Base-by-base conservation (phyloP, 345 rosid species). In the Euphorbia peplus region DNA sequence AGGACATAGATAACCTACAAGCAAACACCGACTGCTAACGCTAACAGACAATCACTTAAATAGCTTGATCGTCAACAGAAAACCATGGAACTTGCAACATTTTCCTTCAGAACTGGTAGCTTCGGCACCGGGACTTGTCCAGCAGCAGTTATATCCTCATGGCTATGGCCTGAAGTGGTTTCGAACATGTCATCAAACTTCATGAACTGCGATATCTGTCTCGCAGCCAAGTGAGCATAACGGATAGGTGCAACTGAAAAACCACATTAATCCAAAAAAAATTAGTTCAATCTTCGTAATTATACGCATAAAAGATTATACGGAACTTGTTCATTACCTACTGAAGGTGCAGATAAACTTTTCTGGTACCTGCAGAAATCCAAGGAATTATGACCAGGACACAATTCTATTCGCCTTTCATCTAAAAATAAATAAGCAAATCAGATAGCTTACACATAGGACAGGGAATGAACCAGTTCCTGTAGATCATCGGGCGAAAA, bases 61-160 rank as follows among this genome's bases (percentile, higher is more conserved):
- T 1, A 6, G 18, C 46, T 14, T n/a, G n/a, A n/a, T n/a, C 13
- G 22, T 70, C 51, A 80, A 19, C 84, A 80, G 66, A 80, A 80
- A 52, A 80, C 74, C 84, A 80, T 77, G 1, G 81, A 74, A 37
- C 62, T 77, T 41, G 58, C 2, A 8, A 77, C 81, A 7, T 51
- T 28, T 0, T 37, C 8, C 11, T 77, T 74, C 68, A 80, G 68
- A 66, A 8, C 28, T 0, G 81, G 83, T 15, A 80, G 66, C 30
- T 76, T 72, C 0, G 74, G 84, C 4, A 80, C 67, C 1, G 74
- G 70, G 21, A 57, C 16, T 13, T 57, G 63, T 13, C 74, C 72
- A 0, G 74, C 48, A 44, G 69, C 39, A 2, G 81, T 73, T 8
- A 53, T 39, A 0, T 65, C 72, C 13, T 59, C 70, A 16, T 78